Percentiles rank a stretch among this genome's conserved stretches.
Conservation (phyloP, 345 rosid species). For the Pistacia atlantica region DNA sequence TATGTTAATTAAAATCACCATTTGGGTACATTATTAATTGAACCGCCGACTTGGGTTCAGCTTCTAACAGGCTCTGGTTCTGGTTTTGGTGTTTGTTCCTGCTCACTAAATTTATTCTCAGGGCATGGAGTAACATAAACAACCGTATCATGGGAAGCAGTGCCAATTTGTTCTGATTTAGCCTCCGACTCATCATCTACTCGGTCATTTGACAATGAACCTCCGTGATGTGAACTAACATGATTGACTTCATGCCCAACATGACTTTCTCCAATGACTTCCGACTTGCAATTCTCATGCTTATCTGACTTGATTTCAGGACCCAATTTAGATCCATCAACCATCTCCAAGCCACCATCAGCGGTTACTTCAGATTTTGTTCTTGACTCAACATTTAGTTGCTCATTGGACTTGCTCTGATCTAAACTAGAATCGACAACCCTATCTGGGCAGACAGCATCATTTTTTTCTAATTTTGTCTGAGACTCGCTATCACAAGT, state of each 20-base stretch:
- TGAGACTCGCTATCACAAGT: constrained; percentile 35
- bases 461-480: constrained; percentile 39
- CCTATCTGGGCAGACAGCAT: constrained; percentile 25
- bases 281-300: constrained; percentile 29
- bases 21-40: constrained; percentile 18
- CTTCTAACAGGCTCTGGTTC: constrained; percentile 67
- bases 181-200: constrained; percentile 16
- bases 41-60: constrained; percentile 32
- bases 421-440: constrained; percentile 30
- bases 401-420: constrained; percentile 36
- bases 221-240: constrained; percentile 10
- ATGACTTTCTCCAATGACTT: constrained; percentile 29
- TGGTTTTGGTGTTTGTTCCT: constrained; percentile 43
- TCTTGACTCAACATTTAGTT: constrained; percentile 30
- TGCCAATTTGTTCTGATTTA: constrained; percentile 34
- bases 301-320: constrained; percentile 29
- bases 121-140: constrained; percentile 10
- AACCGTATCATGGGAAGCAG: constrained; percentile 18
- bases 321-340: constrained; percentile 4
- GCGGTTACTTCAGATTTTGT: constrained; percentile 31
- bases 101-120: constrained; percentile 30
- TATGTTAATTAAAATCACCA: constrained; percentile 33
- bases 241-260: constrained; percentile 4
- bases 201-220: constrained; percentile 20
- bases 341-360: constrained; percentile 11